Percentiles rank a stretch among this genome's conserved stretches.
Evolutionary conservation across 441 rosid genomes (phyloP).

Genomic region (Arabidopsis lyrata): DNA sequence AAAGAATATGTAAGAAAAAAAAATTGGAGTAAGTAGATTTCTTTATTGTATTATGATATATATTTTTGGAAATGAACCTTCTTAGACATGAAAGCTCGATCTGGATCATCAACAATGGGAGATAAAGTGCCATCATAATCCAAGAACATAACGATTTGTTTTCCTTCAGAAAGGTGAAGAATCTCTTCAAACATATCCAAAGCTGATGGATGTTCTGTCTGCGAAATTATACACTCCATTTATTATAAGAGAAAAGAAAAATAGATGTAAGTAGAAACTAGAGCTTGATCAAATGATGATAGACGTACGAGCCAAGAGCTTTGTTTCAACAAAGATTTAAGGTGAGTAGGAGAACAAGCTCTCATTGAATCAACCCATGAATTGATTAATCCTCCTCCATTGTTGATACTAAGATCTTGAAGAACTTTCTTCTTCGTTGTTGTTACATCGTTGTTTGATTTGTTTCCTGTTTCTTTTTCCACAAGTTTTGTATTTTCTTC

Average conservation of each 20-base stretch:
- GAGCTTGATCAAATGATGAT: conserved; percentile 17
- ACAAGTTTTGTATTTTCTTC: conserved; percentile 32
- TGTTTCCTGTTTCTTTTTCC: conserved; percentile 35
- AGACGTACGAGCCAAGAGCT: conserved; percentile 45
- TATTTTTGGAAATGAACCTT: conserved; percentile 49
- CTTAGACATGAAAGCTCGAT: conserved; percentile 87
- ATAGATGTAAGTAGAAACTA: not conserved
- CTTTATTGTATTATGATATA: not conserved
- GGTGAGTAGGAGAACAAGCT: conserved; percentile 87
- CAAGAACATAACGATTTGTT: conserved; percentile 85
- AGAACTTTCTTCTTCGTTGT: conserved; percentile 17
- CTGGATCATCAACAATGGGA: conserved; percentile 90
- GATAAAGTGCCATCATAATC: conserved; percentile 96
- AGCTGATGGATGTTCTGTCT: conserved; percentile 90
- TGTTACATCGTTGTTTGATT: conserved; percentile 29
- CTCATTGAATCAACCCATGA: conserved; percentile 91
- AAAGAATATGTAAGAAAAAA: too few species aligned
- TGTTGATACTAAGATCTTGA: conserved; percentile 31
- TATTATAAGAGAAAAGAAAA: not conserved
- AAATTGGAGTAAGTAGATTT: not conserved
- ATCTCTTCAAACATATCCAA: conserved; percentile 81
- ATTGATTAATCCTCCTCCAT: conserved; percentile 45
- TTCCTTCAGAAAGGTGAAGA: conserved; percentile 69
- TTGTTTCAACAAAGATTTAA: conserved; percentile 51
- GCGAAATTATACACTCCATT: conserved; percentile 39